phyloP scores from a whole-genome alignment of 345 rosid species.

The Melaleuca quinquenervia region DNA sequence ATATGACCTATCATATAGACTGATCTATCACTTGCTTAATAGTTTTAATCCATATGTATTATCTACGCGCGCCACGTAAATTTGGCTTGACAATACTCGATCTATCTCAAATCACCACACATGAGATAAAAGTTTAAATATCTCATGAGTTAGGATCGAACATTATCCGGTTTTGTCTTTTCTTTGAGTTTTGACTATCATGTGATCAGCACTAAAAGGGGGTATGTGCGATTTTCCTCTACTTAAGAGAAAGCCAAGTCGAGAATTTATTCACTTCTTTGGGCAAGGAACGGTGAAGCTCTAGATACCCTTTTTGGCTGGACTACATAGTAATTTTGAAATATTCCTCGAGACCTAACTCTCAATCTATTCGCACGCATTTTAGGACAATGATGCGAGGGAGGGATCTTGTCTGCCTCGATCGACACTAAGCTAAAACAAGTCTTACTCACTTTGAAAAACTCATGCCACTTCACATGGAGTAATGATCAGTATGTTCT shows the following conservation, averaged over 20 bases:
- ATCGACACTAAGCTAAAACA: neutral
- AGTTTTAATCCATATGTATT: neutral
- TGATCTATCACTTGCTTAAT: neutral
- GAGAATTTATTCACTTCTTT: neutral
- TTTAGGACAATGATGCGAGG: neutral
- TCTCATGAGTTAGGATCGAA: neutral
- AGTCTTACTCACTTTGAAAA: neutral
- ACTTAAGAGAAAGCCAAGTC: neutral
- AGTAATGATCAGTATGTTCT: neutral
- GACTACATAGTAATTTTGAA: neutral
- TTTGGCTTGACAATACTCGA: neutral
- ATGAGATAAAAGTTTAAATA: neutral
- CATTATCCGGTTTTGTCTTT: neutral
- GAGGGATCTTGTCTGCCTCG: neutral
- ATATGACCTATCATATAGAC: neutral
- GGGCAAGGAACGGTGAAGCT: neutral
- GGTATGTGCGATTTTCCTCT: neutral
- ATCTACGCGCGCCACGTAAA: accelerated
- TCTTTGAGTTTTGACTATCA: neutral
- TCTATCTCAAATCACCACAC: neutral
- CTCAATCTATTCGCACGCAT: neutral
- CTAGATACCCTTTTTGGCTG: neutral
- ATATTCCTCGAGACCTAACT: neutral
- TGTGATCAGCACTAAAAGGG: neutral
- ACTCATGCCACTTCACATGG: neutral